A percentile compares a stretch with the other conserved stretches of the same genome.
phyloP scores from a whole-genome alignment of 805 yeast species.

The Hanseniaspora pseudoguilliermondii region DNA sequence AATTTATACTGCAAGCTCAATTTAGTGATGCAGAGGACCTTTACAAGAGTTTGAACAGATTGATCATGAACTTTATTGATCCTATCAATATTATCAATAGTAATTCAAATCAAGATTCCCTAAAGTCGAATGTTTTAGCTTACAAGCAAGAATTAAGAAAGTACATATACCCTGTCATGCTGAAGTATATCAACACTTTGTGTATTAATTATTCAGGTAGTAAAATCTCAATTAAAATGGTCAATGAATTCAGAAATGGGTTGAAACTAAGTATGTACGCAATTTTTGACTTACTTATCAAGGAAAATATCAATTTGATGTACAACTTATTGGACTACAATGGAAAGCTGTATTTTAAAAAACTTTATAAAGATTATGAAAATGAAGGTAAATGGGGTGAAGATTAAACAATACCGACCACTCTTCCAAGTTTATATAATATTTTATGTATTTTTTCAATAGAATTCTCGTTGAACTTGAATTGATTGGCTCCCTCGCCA shows the following conservation, averaged over 20 bases:
- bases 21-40: slow-evolving; percentile 16
- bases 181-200: slow-evolving; percentile 48
- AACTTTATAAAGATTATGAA: slow-evolving; percentile 59
- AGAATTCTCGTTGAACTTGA: slow-evolving; percentile 2
- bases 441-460: neutral
- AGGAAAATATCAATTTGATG: slow-evolving; percentile 48
- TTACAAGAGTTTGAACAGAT: slow-evolving; percentile 40
- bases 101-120: slow-evolving; percentile 25
- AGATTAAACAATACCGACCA: slow-evolving; percentile 23
- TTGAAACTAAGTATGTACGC: slow-evolving; percentile 46
- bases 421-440: neutral
- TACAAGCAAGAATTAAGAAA: slow-evolving; percentile 52
- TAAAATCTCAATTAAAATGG: neutral
- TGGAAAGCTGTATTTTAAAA: slow-evolving; percentile 54
- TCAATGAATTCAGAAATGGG: slow-evolving; percentile 31
- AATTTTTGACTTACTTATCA: slow-evolving; percentile 58
- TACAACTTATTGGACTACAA: slow-evolving; percentile 55
- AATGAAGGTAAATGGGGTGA: slow-evolving; percentile 74
- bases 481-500: slow-evolving; percentile 12
- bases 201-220: slow-evolving; percentile 19
- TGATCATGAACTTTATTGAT: slow-evolving; percentile 59
- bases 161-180: slow-evolving; percentile 40
- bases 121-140: slow-evolving; percentile 43
- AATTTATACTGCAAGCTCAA: slow-evolving; percentile 18
- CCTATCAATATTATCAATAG: slow-evolving; percentile 36